Base-by-base conservation (phyloP, 345 rosid genomes). In the Mallotus nudiflorus region DNA sequence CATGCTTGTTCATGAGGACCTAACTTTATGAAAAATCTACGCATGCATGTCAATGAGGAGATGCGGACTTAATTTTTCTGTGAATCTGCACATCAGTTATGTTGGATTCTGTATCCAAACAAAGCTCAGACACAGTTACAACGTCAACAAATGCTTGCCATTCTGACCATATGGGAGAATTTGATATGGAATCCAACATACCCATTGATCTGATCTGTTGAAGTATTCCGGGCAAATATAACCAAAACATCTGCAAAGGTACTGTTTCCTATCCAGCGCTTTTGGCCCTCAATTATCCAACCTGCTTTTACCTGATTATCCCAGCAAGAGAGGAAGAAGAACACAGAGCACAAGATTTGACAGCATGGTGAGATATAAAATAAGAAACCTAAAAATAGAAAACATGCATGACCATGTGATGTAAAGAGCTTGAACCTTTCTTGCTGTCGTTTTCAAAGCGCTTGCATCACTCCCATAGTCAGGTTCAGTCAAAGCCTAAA, bases 201-300 rank as follows among this genome's bases (percentile, higher is more conserved):
- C 99, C 99, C 97, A 55, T 92, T 95, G 76, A 92, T 86, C 82
- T 90, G 97, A 82, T 92, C 87, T 9, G 96, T 85, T 77, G 88
- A 55, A 2, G 83, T 72, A 84, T 89, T 92, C 79, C 97, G 79
- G 22, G 97, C 97, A 78, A 95, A 88, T 74, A 90, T 81, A 80
- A 92, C 58, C 79, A 92, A 77, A 62, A 95, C n/a, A 81, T 92
- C 99, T 3, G 99, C 96, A 78, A 95, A 95, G 29, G 99, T 92
- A 79, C 97, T 87, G 78, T 95, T 94, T 79, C 99, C 97, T 45
- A 95, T 95, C 97, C 99, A 95, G 71, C 97, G 97, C 76, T 95
- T 95, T 77, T 92, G 91, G 55, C 99, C 99, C 62, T 90, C 85
- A 8, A 95, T 85, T 71, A 80, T 70, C 97, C 99, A 92, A 68